phyloP scores from a whole-genome alignment of 2,329 filamentous ascomycete genomes.

The Hymenoscyphus occultus region DNA sequence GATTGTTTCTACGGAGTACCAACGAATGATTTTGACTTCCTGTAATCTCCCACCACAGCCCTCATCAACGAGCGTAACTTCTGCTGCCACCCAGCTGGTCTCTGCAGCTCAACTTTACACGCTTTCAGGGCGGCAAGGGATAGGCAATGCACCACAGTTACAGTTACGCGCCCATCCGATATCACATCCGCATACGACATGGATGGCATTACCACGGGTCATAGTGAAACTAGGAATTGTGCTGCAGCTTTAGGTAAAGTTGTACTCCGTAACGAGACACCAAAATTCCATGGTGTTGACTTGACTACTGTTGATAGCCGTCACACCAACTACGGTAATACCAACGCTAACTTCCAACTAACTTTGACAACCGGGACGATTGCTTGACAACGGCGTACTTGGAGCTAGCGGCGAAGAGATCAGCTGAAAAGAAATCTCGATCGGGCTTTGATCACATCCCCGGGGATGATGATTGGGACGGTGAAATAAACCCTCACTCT shows the following conservation, averaged over 20 bases:
- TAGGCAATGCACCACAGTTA: neutral
- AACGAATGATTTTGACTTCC: neutral
- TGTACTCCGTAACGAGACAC: neutral
- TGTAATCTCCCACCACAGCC: neutral
- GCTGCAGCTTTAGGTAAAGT: neutral
- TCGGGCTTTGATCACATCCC: no score
- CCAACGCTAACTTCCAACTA: neutral
- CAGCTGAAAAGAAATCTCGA: neutral
- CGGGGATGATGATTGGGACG: no score
- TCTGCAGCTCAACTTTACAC: neutral
- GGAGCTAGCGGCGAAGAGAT: neutral
- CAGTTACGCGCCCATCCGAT: neutral
- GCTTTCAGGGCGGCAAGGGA: neutral
- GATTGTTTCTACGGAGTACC: neutral
- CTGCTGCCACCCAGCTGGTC: neutral
- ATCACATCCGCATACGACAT: neutral
- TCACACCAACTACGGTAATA: neutral
- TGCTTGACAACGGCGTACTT: neutral
- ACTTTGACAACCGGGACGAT: neutral
- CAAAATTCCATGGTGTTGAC: neutral
- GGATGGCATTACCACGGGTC: neutral
- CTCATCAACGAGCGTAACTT: neutral
- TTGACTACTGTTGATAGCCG: neutral
- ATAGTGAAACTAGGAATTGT: neutral
- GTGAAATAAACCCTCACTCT: neutral